Base-by-base conservation (phyloP, 2,329 filamentous ascomycete species). In the Fusarium clavum region DNA sequence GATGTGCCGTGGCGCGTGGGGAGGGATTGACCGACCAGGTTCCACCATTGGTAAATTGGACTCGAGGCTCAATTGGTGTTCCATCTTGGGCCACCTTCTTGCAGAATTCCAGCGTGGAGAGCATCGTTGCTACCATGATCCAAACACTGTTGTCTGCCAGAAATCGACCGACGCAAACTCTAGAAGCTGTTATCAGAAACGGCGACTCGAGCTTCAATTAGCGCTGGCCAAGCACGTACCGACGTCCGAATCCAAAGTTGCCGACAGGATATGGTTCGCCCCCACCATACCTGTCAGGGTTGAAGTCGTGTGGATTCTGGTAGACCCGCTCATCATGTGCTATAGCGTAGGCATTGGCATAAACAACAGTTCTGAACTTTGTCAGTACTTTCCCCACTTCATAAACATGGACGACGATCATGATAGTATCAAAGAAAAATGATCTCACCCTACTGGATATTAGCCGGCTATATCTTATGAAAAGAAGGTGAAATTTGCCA, bases 271-370 rank as follows among this genome's bases (percentile, higher is more conserved):
- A 79, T 34, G 84, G 82, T 74, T 85, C 83, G 10, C 82, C 82
- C 38, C 72, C 75, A 71, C 67, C 81, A 69, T 82, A 86, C 25
- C 85, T 79, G 61, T 85, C 83, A 12, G 85, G 84, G 54, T 84
- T 79, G 70, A 87, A 86, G n/a, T 68, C 61, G 24, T 81, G 77
- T 14, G 84, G 82, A 54, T 81, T 64, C 8, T 56, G 55, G 75
- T 86, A 86, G 16, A 80, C 75, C 11, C 68, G 63, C 58, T 81
- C 75, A 67, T 86, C 79, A 55, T 77, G 78, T 47, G 79, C 80
- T 78, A 83, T 86, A 48, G 82, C 81, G 56, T 79, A 76, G 46
- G 77, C 75, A 54, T 83, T 86, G 46, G 81, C 80, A 57, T 81
- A 80, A 20, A 83, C 77, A 38, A 82, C 76, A 11, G 80, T 79